Conservation (phyloP, 805 yeast species). For the Saccharomycopsis microspora region DNA sequence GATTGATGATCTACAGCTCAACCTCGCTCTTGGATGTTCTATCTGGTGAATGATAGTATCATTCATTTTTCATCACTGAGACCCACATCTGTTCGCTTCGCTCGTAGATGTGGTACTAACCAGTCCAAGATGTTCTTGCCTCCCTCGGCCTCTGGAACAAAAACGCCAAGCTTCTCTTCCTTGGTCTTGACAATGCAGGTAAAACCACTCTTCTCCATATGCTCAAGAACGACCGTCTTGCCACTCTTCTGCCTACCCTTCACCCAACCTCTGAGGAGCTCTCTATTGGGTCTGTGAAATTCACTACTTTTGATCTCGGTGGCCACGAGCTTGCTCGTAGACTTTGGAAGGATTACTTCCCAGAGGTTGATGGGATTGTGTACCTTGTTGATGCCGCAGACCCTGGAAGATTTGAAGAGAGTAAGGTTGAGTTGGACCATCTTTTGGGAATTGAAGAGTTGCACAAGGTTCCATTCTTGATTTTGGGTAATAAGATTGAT, state of each 20-base stretch:
- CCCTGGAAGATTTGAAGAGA: constrained; percentile 88
- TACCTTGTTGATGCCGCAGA: constrained; percentile 96
- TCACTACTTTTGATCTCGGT: constrained; percentile 97
- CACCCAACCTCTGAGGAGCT: constrained; percentile 98
- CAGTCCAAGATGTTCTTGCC: constrained; percentile 63
- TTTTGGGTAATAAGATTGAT: constrained; percentile 95
- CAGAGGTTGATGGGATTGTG: constrained; percentile 97
- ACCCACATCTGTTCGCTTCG: background rate
- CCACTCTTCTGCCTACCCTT: constrained; percentile 93
- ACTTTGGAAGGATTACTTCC: constrained; percentile 98
- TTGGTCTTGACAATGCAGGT: constrained; percentile 97
- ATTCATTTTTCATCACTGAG: background rate
- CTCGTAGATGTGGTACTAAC: constrained; percentile 2
- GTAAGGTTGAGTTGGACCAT: constrained; percentile 89
- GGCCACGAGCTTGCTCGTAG: constrained; percentile 99
- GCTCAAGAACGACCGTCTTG: constrained; percentile 91
- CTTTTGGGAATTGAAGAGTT: constrained; percentile 89
- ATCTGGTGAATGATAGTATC: background rate
- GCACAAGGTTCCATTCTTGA: constrained; percentile 77
- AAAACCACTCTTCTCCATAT: constrained; percentile 83
- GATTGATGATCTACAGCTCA: background rate
- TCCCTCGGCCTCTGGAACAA: constrained; percentile 82
- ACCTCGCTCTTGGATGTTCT: background rate
- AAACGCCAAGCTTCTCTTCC: constrained; percentile 90
- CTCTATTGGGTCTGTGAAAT: constrained; percentile 90